Evolutionary conservation across 1,284 basidiomycete species (phyloP), one percentile per base, ranked within the genome.

Genomic region (Tilletia indica): DNA sequence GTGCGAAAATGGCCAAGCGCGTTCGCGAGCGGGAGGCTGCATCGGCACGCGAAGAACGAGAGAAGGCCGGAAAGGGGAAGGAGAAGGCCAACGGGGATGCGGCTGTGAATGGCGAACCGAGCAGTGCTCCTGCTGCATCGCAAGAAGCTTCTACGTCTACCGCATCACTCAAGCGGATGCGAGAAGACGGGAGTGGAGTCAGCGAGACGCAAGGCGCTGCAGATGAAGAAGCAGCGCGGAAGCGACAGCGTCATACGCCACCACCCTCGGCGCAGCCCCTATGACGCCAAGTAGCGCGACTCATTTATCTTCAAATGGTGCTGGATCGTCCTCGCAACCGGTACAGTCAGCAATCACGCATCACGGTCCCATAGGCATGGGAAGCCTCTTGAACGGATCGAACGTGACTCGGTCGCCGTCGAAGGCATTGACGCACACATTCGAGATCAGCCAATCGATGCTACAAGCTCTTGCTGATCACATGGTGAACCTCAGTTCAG

Each of bases 1-100:
- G 95, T 83, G 91, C 92, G 83, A 88, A 92, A 71, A 96, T 96
- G 92, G 91, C 92, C 9, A 88, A 86, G 66, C 87, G 96, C 45
- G 92, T 95, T 85, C 85, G 88, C 73, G 89, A 90, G 83, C 86
- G 93, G 21, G 78, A 82, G 67, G 74, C 74, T 8, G 39, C 72
- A 31, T 77, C 61, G 34, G 16, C 51, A 54, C 19, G 51, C 25
- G 25, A 31, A 31, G 25, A 31, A 31, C 25, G 25, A 31, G 25
- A 31, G 25, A 63, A 9, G 31, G 58, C 58, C 25, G 25, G 16
- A 39, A 39, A 36, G 61, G 36, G 36, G 4, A 63, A 64, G 61
- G 36, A 21, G 61, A 39, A 42, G 39, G 16, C 36, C 9, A 21
- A 39, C 2, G 36, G 19, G 16, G 61, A 14, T 39, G 61, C 38